Base-by-base conservation (phyloP, 352 stramenopile species). In the Globisporangium mamillatum region DNA sequence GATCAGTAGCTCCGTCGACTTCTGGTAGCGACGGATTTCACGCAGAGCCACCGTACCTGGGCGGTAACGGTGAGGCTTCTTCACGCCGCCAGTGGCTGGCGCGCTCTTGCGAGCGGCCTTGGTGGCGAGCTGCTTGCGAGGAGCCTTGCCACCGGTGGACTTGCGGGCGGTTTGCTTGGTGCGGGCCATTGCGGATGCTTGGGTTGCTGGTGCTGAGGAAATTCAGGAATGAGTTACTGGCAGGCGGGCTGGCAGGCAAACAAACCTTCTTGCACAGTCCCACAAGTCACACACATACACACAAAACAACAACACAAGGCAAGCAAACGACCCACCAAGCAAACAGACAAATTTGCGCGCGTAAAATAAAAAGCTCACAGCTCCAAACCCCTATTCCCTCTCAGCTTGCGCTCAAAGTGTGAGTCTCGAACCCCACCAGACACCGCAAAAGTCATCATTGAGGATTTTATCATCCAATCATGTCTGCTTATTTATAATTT, bases 1-100 rank as follows among this genome's bases (percentile, higher is more conserved):
- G 67, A 99, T 86, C 54, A 99, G 75, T 24, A 99, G 85, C 70
- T 99, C 95, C 10, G 97, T 99, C 61, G 84, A 97, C 66, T 90
- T 91, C 86, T 99, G 98, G 82, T 98, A 99, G 54, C 86, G 79
- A 71, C 97, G 86, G 75, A 99, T 99, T 78, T 99, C 97, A 81
- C 91, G 88, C 22, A 99, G 80, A n/a, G 96, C 96, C 34, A 85
- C 73, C 80, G 95, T 89, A 71, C 93, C 93, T 2, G 88, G 89
- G 55, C 84, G 83, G 82, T 92, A 94, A 70, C 88, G 83, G 75
- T 90, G 77, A 24, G 80, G 93, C 85, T 98, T 98, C 92, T 98
- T 98, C 8, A 98, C 91, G 73, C 93, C 94, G 69, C 93, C 94
- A 1, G 85, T 93, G 53, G 91, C 86, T 38, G 94, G 93, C 12